Percentiles rank a stretch among this genome's conserved stretches.
phyloP scores from a whole-genome alignment of 352 stramenopile species.

The Blastocystis sp. region DNA sequence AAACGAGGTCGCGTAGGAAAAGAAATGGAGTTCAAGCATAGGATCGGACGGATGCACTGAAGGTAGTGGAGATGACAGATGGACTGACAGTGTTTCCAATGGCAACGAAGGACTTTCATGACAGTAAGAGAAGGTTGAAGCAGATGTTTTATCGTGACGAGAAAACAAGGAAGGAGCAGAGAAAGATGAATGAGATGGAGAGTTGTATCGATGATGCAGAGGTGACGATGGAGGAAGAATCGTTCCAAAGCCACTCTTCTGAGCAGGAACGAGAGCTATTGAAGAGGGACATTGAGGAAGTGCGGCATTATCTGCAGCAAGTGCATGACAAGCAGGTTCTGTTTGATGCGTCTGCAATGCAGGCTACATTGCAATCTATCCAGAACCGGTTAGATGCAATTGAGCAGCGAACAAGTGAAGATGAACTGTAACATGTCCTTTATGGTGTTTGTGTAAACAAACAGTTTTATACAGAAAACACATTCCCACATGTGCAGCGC shows the following conservation, averaged over 20 bases:
- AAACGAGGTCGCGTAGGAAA: no score
- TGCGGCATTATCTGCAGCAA: background rate
- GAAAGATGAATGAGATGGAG: constrained; percentile 22
- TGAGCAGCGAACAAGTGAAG: background rate
- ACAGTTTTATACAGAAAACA: constrained; percentile 26
- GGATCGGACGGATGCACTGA: background rate
- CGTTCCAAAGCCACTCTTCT: background rate
- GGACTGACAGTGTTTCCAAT: background rate
- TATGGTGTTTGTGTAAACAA: background rate
- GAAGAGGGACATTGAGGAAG: background rate
- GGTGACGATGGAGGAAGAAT: background rate
- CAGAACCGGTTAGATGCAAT: background rate
- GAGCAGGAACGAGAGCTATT: background rate
- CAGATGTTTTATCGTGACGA: constrained; percentile 21
- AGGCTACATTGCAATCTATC: background rate
- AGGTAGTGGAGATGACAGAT: background rate
- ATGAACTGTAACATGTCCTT: background rate
- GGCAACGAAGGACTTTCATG: background rate
- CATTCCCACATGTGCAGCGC: constrained; percentile 18
- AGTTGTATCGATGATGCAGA: background rate
- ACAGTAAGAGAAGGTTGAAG: background rate
- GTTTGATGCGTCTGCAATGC: background rate
- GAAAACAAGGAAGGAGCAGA: background rate
- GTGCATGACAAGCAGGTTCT: background rate
- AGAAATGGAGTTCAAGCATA: no score